Base-by-base conservation (phyloP, 192 early-diverging fungal genomes). In the Coemansia sp. region DNA sequence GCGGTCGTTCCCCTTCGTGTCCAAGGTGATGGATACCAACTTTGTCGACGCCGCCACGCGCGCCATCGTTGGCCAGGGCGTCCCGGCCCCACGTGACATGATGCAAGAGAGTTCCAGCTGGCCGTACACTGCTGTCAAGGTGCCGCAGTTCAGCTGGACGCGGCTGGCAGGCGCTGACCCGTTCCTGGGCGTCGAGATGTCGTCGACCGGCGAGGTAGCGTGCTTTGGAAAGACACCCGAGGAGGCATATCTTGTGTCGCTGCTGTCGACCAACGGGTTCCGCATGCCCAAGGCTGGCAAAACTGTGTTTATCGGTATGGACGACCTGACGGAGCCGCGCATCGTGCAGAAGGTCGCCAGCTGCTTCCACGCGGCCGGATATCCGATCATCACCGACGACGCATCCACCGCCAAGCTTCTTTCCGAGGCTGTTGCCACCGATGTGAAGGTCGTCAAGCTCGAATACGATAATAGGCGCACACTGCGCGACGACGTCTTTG, bases 141-240 rank as follows among this genome's bases (percentile, higher is more conserved):
- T 92, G 31, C 95, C 95, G 29, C 91, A 97, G 68, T 99, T 99
- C 87, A 90, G 87, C 42, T 99, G 93, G 92, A 97, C 94, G 45
- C 93, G 97, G 39, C 83, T 99, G 33, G 89, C 86, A 4, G 95
- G 97, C 42, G 97, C 97, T 20, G 97, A 99, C 68, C 95, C 96
- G 39, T 89, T 95, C 83, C 84, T 99, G 35, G 94, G 94, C 59
- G 97, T 99, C 57, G 97, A 99, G 81, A 99, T 99, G 97, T 90
- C 95, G 23, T 94, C 92, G 15, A 99, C 96, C 3, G 96, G 96
- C 59, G 96, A 99, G 84, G 94, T 99, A 16, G 96, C 96, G 0
- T 96, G 95, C 82, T 99, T 99, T 69, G 97, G 97, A 25, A 82
- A 84, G 30, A 90, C 96, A 62, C 90, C 95, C 55, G 84, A 90